These are phyloP conservation scores for Aspergillus sp. DNA, from an alignment of 2,329 filamentous ascomycete genomes.

Conservation along the genomic window DNA sequence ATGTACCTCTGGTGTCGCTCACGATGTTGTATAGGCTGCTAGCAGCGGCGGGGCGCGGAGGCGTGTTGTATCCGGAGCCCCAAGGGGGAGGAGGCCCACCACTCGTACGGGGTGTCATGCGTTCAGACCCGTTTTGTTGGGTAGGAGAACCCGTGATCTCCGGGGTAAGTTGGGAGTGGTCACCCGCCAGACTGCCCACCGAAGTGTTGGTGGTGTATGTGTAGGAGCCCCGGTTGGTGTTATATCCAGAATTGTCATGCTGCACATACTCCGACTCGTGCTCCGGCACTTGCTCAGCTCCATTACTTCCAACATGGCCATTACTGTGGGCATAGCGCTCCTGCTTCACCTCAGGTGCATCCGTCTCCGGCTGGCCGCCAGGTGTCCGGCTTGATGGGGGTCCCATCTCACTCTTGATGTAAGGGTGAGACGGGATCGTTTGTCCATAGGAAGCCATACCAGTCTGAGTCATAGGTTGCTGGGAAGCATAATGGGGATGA, in stretches of 20 bases:
- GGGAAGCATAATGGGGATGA: slow-evolving; percentile 68
- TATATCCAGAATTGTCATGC: slow-evolving; percentile 71
- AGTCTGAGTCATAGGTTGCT: slow-evolving; percentile 60
- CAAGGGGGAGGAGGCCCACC: slow-evolving; percentile 74
- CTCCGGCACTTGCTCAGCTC: slow-evolving; percentile 70
- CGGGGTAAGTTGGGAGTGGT: slow-evolving; percentile 74
- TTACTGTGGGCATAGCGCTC: slow-evolving; percentile 63
- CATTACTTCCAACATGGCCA: slow-evolving; percentile 56
- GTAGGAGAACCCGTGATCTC: slow-evolving; percentile 80
- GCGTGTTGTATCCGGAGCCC: slow-evolving; percentile 72
- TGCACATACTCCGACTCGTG: slow-evolving; percentile 80
- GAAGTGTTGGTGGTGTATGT: slow-evolving; percentile 70
- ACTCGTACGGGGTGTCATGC: slow-evolving; percentile 81
- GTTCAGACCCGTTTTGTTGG: slow-evolving; percentile 77
- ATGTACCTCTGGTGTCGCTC: slow-evolving; percentile 70
- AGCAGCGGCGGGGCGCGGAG: slow-evolving; percentile 68
- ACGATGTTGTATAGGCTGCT: slow-evolving; percentile 89
- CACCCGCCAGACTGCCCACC: slow-evolving; percentile 66
- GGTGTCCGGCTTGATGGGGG: slow-evolving; percentile 68
- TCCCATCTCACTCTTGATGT: slow-evolving; percentile 86
- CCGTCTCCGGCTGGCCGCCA: slow-evolving; percentile 59
- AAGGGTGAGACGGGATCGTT: slow-evolving; percentile 56
- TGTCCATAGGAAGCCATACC: slow-evolving; percentile 69
- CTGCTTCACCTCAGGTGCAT: slow-evolving; percentile 69
- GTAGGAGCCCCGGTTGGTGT: slow-evolving; percentile 71